Conservation (phyloP, 1,284 basidiomycete genomes). For the Marasmius oreades region DNA sequence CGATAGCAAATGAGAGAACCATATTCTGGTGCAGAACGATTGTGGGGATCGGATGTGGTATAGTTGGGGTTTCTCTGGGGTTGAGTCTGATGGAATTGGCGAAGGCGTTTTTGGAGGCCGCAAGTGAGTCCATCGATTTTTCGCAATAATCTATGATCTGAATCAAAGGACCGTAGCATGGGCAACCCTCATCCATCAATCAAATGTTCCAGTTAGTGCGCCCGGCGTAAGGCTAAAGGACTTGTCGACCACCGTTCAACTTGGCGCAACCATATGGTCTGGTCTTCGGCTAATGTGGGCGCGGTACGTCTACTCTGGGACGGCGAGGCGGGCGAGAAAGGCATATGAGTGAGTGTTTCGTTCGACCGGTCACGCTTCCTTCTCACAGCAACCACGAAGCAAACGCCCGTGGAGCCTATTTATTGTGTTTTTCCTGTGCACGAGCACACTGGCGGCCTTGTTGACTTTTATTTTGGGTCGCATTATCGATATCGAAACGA, state of each 20-base stretch:
- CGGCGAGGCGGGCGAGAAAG: constrained; percentile 23
- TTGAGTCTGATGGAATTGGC: constrained; percentile 1
- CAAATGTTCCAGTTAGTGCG: not conserved
- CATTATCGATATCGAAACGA: constrained; percentile 29
- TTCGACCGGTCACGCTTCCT: not conserved
- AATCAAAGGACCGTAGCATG: not conserved
- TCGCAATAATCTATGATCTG: not conserved
- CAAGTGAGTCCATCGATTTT: not conserved
- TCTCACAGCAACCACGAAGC: constrained; percentile 17
- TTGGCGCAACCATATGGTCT: not conserved
- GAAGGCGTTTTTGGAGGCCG: not conserved
- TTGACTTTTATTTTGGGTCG: constrained; percentile 33
- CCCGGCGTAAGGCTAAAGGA: not conserved
- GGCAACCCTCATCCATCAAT: constrained; percentile 7
- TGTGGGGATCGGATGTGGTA: not conserved
- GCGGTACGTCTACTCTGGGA: constrained; percentile 15
- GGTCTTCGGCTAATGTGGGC: not conserved
- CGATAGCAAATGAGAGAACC: not conserved
- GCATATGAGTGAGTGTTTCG: constrained; percentile 33
- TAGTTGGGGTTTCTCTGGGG: not conserved
- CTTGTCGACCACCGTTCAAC: not conserved
- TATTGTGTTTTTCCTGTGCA: constrained; percentile 29
- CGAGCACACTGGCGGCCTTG: constrained; percentile 21
- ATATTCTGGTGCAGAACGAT: constrained; percentile 2
- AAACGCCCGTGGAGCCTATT: constrained; percentile 32